Evolutionary conservation across 345 rosid species (phyloP).

Genomic region (Turnera subulata): DNA sequence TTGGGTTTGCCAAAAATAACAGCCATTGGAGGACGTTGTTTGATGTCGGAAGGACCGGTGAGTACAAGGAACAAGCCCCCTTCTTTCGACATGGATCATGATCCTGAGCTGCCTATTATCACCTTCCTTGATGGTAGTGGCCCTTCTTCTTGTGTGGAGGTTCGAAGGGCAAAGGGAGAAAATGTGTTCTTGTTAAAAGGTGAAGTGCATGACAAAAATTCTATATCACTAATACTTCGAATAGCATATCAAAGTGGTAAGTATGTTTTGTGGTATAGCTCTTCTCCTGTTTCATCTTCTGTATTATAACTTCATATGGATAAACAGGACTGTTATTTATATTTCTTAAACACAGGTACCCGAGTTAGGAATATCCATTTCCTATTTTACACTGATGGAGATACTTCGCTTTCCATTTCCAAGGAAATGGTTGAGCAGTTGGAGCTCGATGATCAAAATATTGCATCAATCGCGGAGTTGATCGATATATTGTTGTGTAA

Average conservation of each 20-base stretch:
- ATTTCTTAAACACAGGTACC: conserved; percentile 7
- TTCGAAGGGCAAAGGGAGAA: conserved; percentile 56
- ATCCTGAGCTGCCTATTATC: conserved; percentile 11
- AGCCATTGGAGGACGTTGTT: conserved; percentile 41
- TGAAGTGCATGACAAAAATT: conserved; percentile 15
- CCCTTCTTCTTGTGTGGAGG: conserved; percentile 44
- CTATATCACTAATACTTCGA: conserved; percentile 18
- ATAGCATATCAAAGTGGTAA: conserved; percentile 23
- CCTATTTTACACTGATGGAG: conserved; percentile 16
- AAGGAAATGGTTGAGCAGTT: conserved; percentile 26
- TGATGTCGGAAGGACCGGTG: conserved; percentile 41
- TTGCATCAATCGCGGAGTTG: conserved; percentile 14
- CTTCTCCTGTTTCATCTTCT: conserved; percentile 17
- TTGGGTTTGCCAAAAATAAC: conserved; percentile 61
- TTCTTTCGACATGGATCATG: conserved; percentile 17
- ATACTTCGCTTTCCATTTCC: conserved; percentile 19
- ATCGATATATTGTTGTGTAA: conserved; percentile 18
- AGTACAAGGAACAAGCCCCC: conserved; percentile 31
- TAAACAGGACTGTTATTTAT: neutral
- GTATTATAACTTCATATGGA: neutral
- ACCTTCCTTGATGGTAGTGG: conserved; percentile 20
- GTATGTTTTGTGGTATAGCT: conserved; percentile 8
- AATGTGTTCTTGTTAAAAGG: conserved; percentile 21
- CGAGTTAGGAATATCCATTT: conserved; percentile 24
- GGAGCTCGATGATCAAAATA: conserved; percentile 13